Conservation (phyloP, 2,329 filamentous ascomycete species). For the Elsinoe fawcettii region DNA sequence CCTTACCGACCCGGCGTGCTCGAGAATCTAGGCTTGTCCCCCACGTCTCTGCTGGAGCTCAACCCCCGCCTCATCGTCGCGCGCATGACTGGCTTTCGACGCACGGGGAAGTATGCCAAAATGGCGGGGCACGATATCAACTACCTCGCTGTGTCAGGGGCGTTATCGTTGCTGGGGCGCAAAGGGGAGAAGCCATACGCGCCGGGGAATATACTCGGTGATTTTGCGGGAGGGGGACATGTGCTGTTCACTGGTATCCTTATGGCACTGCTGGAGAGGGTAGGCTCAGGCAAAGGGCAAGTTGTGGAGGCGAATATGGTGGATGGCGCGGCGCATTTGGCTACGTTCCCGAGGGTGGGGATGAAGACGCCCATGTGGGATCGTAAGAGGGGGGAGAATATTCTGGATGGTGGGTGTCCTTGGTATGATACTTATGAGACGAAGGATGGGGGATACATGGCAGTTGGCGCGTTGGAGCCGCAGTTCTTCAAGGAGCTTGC, state of each 20-base stretch:
- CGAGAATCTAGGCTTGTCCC: constrained; percentile 72
- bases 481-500: constrained; percentile 70
- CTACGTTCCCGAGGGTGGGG: constrained; percentile 65
- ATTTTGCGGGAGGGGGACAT: constrained; percentile 85
- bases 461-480: constrained; percentile 84
- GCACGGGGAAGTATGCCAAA: constrained; percentile 72
- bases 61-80: constrained; percentile 75
- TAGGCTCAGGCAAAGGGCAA: constrained; percentile 62
- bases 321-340: constrained; percentile 73
- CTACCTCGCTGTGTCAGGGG: constrained; percentile 82
- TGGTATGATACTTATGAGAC: constrained; percentile 89
- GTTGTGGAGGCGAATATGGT: constrained; percentile 97
- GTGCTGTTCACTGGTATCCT: constrained; percentile 75
- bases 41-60: constrained; percentile 53
- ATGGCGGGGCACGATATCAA: constrained; percentile 98
- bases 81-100: constrained; percentile 81
- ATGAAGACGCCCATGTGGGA: constrained; percentile 57
- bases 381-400: constrained; percentile 61
- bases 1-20: constrained; percentile 88
- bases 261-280: constrained; percentile 64
- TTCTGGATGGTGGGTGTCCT: constrained; percentile 76
- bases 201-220: constrained; percentile 76
- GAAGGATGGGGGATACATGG: constrained; percentile 67
- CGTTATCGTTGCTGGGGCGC: constrained; percentile 67
- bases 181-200: constrained; percentile 62